Evolutionary conservation across 441 rosid species (phyloP).

Genomic region (Mallotus japonicus): DNA sequence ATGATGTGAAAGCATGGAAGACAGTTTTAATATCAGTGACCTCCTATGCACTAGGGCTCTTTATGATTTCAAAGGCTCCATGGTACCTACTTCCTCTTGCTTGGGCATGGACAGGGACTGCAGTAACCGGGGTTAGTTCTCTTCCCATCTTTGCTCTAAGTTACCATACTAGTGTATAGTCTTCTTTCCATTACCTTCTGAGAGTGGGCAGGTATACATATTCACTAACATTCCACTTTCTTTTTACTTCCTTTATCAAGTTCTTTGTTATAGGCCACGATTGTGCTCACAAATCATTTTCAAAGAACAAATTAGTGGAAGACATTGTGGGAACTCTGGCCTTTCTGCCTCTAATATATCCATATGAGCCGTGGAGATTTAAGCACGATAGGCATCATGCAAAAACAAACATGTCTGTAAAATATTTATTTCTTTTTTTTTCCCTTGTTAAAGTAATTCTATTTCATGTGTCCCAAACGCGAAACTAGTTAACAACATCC

Average conservation of each 20-base stretch:
- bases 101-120: constrained; percentile 99
- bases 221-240: constrained; percentile 18
- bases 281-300: constrained; percentile 94
- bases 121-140: constrained; percentile 70
- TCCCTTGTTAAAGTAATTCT: constrained; percentile 7
- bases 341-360: constrained; percentile 83
- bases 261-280: constrained; percentile 98
- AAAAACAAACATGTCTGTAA: constrained; percentile 82
- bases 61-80: constrained; percentile 81
- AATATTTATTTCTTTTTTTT: constrained; percentile 16
- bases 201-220: background rate
- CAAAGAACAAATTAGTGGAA: constrained; percentile 84
- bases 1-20: constrained; percentile 82
- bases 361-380: constrained; percentile 96
- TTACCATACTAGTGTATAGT: background rate
- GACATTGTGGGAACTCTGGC: constrained; percentile 93
- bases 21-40: constrained; percentile 71
- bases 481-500: background rate
- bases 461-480: background rate
- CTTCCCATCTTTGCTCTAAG: background rate
- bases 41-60: constrained; percentile 77
- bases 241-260: constrained; percentile 38
- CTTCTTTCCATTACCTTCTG: background rate
- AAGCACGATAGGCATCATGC: constrained; percentile 96
- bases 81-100: constrained; percentile 93